Evolutionary conservation across 2,329 filamentous ascomycete genomes (phyloP), one percentile per base, ranked within the genome.

Genomic region (Clonostachys sp.): DNA sequence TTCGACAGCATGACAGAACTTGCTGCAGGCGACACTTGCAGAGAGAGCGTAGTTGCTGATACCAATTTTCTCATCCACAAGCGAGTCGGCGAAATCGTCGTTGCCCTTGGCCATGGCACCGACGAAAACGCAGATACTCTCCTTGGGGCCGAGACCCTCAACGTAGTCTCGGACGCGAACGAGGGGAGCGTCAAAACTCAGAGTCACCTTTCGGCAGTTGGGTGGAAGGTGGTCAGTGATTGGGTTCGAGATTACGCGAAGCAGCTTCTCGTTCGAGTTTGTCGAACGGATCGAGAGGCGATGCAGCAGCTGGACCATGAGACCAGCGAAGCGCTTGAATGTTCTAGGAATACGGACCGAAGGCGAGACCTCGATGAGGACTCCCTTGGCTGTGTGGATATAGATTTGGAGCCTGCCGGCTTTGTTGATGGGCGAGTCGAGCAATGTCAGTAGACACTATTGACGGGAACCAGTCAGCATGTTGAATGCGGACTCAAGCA

Each of bases 401-500:
- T 95, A 99, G 62, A 99, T 97, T 71, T 99, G 94, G 38, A 99
- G 84, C 70, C 86, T 92, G 61, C 94, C 94, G 48, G 92, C 91
- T 72, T 99, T 99, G 80, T 99, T 99, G 78, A 97, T 87, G 43
- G 94, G 94, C 17, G 94, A 99, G 67, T 99, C 94, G 61, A 99
- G 86, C 34, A 99, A 84, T 43, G 94, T 99, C 57, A 99, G 84
- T 45, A 99, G 84, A 68, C 94, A 99, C 94, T 99, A 69, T 30
- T 54, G 35, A 60, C 17, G 35, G 34, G 48, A 35, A 51, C 52
- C 50, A 45, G 64, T 72, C 60, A 72, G 71, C 68, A 72, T 69
- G 67, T 70, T 72, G 67, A 65, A 71, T 73, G 68, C 67, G 59
- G 58, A 62, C 56, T 52, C 53, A 46, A 46, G 33, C n/a, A 17